phyloP scores from a whole-genome alignment of 441 rosid species.

The Gossypium laxum region DNA sequence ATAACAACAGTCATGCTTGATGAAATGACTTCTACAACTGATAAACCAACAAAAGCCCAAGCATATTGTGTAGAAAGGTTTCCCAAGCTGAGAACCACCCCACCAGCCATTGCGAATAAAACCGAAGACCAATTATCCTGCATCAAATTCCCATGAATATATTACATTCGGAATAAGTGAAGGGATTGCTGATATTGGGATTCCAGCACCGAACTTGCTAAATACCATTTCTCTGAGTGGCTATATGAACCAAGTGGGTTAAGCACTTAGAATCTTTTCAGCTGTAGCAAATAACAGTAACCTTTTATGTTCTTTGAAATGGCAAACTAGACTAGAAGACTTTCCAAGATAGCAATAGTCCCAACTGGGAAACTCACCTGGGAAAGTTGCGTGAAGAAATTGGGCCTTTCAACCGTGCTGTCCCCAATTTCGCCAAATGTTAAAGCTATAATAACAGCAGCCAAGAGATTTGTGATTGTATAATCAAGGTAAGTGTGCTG shows the following conservation, averaged over 20 bases:
- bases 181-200: background rate
- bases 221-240: background rate
- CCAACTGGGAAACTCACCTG: slow-evolving; percentile 29
- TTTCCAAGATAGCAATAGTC: background rate
- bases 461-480: slow-evolving; percentile 58
- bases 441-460: slow-evolving; percentile 59
- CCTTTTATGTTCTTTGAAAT: background rate
- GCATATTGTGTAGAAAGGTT: slow-evolving; percentile 72
- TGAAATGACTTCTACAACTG: slow-evolving; percentile 62
- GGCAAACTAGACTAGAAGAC: background rate
- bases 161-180: background rate
- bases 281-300: background rate
- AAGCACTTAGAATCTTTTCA: background rate
- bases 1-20: slow-evolving; percentile 71
- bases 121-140: slow-evolving; percentile 82
- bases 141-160: slow-evolving; percentile 15
- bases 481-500: slow-evolving; percentile 85
- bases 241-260: background rate
- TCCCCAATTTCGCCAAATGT: slow-evolving; percentile 63
- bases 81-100: slow-evolving; percentile 62
- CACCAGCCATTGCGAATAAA: slow-evolving; percentile 68
- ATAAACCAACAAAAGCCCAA: slow-evolving; percentile 72
- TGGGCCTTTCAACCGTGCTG: slow-evolving; percentile 36
- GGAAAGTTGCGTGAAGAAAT: slow-evolving; percentile 53
- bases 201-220: background rate